Base-by-base conservation (phyloP, 768 basidiomycete species). In the Gautieria morchelliformis region DNA sequence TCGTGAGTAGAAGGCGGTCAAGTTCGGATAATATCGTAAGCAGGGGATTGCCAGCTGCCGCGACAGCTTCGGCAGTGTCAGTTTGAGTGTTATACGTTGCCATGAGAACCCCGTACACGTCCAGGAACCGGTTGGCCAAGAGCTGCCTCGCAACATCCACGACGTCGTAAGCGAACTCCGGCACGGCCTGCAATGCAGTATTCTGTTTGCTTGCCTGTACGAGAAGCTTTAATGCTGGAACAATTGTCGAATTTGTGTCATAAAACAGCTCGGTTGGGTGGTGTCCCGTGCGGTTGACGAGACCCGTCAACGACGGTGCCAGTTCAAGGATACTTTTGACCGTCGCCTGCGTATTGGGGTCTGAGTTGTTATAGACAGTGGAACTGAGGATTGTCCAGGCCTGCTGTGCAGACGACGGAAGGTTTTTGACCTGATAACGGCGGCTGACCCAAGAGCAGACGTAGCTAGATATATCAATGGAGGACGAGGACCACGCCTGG, bases 61-160 rank as follows among this genome's bases (percentile, higher is more conserved):
- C 27, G 5, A 2, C 27, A 27, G 27, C 27, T 27, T 52, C 17
- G 1, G 68, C 55, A 15, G 65, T 60, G 1, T 68, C 54, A 1
- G 51, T 40, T n/a, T 62, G 50, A 6, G 66, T 32, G 46, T 68
- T 66, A 58, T 67, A 75, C 33, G 61, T 60, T 17, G 46, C 19
- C 40, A 73, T 58, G 52, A 75, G 70, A 14, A 58, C 52, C 42
- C 59, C 53, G 61, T 75, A 75, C 2, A 59, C 54, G 47, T 65
- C 67, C 46, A 70, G 66, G 65, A 74, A 74, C 20, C 68, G 62
- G 62, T 75, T 74, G 20, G 63, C 66, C 52, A 75, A 68, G 14
- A 75, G 63, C 55, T 75, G 73, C 17, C 74, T 71, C 17, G 71
- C 62, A 41, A 73, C 52, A 53, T 75, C 70, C 15, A 74, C 70